These are phyloP conservation scores for Phaeosphaeriaceae sp. DNA, from an alignment of 2,329 filamentous ascomycete genomes.

Conservation along the genomic window DNA sequence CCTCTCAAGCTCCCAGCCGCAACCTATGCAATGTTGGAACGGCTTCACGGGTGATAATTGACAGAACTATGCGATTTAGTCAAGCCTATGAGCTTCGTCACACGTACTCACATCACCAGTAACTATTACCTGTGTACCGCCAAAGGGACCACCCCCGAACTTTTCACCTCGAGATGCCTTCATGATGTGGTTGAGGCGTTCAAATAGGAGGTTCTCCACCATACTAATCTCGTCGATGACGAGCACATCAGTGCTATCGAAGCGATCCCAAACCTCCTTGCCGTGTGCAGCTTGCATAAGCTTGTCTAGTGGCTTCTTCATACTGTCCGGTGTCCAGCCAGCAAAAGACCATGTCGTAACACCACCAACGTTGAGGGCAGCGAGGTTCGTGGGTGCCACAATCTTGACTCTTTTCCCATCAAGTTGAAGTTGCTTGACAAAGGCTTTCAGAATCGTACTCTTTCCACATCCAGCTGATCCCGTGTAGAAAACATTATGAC, in stretches of 20 bases:
- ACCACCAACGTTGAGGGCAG: constrained; percentile 65
- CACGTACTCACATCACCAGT: constrained; percentile 56
- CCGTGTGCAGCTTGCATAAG: constrained; percentile 44
- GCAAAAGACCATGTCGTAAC: constrained; percentile 64
- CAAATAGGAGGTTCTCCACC: constrained; percentile 64
- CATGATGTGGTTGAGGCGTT: constrained; percentile 57
- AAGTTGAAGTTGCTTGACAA: constrained; percentile 50
- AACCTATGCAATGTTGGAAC: constrained; percentile 60
- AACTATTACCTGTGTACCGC: constrained; percentile 63
- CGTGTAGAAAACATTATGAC: constrained; percentile 68
- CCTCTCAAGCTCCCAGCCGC: constrained; percentile 48
- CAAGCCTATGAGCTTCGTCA: background rate
- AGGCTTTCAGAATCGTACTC: constrained; percentile 61
- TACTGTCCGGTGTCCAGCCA: constrained; percentile 60
- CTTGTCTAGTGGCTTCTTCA: constrained; percentile 51
- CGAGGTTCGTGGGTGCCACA: constrained; percentile 66
- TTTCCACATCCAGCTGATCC: constrained; percentile 69
- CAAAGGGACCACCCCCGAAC: constrained; percentile 41
- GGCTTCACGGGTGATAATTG: constrained; percentile 64
- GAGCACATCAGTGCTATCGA: constrained; percentile 60
- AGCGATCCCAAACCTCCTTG: constrained; percentile 45
- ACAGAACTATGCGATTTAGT: constrained; percentile 23
- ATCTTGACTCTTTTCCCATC: constrained; percentile 55
- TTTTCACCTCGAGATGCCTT: constrained; percentile 44
- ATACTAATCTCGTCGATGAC: constrained; percentile 73